phyloP scores from a whole-genome alignment of 305 asterid genomes.

The Rubia tinctorum region DNA sequence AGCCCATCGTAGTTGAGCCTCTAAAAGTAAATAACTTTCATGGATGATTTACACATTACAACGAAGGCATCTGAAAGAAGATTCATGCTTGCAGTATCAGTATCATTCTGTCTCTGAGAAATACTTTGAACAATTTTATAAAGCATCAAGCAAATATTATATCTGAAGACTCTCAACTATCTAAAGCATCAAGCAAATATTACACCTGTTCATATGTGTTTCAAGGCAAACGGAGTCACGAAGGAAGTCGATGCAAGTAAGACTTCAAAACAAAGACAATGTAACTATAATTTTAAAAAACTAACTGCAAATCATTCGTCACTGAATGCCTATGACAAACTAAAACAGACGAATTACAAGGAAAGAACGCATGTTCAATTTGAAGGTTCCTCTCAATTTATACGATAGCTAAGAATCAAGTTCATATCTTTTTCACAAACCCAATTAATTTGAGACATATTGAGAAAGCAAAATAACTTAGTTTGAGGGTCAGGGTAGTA shows the following conservation, averaged over 20 bases:
- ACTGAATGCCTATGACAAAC: too few relatives aligned
- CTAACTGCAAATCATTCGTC: not conserved
- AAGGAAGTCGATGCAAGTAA: not conserved
- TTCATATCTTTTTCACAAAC: too few relatives aligned
- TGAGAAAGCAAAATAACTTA: too few relatives aligned
- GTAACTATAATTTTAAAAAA: not conserved
- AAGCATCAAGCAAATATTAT: not conserved
- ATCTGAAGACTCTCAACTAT: not conserved
- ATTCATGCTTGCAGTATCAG: not conserved
- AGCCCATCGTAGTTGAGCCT: conserved; percentile 4
- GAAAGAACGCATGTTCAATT: not conserved
- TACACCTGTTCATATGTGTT: not conserved
- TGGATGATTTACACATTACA: not conserved
- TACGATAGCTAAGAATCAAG: too few relatives aligned
- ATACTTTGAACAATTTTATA: not conserved
- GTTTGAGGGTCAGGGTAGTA: too few relatives aligned
- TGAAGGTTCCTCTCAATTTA: not conserved
- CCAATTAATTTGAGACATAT: too few relatives aligned
- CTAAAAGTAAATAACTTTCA: not conserved
- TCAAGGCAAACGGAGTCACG: not conserved
- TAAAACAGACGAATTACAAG: not conserved
- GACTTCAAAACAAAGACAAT: not conserved
- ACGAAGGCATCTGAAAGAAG: not conserved
- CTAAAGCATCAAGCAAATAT: not conserved
- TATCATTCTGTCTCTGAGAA: not conserved